Evolutionary conservation across 2,329 filamentous ascomycete genomes (phyloP).

Genomic region (Byssoonygena ceratinophila): DNA sequence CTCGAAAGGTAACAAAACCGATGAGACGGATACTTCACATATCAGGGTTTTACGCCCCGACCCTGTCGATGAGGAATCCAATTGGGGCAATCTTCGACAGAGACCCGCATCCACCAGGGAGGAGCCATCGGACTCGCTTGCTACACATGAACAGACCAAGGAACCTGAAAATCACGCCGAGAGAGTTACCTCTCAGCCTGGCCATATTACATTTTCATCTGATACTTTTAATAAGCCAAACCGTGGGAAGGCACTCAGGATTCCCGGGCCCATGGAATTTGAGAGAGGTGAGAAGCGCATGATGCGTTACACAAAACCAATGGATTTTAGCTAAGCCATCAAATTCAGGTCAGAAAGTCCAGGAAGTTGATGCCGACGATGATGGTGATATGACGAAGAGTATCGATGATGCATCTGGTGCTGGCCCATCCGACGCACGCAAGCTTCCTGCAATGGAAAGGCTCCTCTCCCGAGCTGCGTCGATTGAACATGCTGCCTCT

Average conservation of each 20-base stretch:
- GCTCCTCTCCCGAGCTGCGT: conserved; percentile 25
- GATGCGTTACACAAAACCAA: neutral
- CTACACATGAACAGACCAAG: neutral
- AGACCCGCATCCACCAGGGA: neutral
- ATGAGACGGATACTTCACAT: neutral
- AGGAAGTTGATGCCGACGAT: conserved; percentile 20
- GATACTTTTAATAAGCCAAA: conserved; percentile 15
- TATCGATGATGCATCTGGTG: conserved; percentile 4
- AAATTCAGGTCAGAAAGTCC: conserved; percentile 20
- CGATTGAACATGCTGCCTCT: conserved; percentile 31
- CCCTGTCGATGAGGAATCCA: neutral
- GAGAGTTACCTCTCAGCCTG: conserved; percentile 2
- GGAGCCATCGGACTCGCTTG: neutral
- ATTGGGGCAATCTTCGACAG: conserved; percentile 5
- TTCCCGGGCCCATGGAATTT: conserved; percentile 18
- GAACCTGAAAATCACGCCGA: neutral
- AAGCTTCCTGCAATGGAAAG: conserved; percentile 10
- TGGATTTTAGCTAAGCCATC: conserved; percentile 7
- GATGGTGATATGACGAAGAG: conserved; percentile 15
- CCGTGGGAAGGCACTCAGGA: conserved; percentile 15
- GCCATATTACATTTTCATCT: conserved; percentile 16
- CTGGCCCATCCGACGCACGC: conserved; percentile 3
- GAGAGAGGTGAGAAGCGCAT: conserved; percentile 12
- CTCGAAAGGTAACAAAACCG: neutral
- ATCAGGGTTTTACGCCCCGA: conserved; percentile 6